These are phyloP conservation scores for Morella rubra DNA, from an alignment of 306 rosid genomes.

Conservation along the genomic window DNA sequence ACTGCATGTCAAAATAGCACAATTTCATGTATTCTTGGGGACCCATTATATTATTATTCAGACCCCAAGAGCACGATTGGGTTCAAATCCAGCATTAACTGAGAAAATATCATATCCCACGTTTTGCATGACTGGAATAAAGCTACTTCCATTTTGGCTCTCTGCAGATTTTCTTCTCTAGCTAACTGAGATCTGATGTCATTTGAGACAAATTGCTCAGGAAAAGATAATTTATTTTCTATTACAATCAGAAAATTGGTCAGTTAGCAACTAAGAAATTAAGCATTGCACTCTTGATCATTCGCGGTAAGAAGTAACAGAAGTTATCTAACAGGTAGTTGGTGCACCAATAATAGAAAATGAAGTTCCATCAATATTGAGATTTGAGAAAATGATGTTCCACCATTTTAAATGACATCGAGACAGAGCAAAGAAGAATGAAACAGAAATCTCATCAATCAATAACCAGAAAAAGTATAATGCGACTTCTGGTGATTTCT, in stretches of 20 bases:
- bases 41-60: no score
- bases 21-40: no score
- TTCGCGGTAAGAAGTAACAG: conserved; percentile 33
- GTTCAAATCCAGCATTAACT: no score
- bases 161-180: neutral
- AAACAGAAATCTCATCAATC: conserved; percentile 31
- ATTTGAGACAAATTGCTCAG: neutral
- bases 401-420: conserved; percentile 32
- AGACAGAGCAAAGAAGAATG: conserved; percentile 32
- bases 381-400: conserved; percentile 32
- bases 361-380: conserved; percentile 25
- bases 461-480: conserved; percentile 28
- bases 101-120: no score
- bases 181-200: neutral
- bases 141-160: neutral
- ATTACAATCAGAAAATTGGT: neutral
- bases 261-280: neutral
- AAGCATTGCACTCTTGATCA: no score
- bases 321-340: conserved; percentile 29
- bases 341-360: conserved; percentile 51
- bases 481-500: conserved; percentile 28
- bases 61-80: no score
- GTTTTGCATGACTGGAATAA: no score
- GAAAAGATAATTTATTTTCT: neutral
- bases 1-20: no score